Percentiles rank a stretch among this genome's conserved stretches.
phyloP scores from a whole-genome alignment of 345 rosid species.

The Lepidium africanum region DNA sequence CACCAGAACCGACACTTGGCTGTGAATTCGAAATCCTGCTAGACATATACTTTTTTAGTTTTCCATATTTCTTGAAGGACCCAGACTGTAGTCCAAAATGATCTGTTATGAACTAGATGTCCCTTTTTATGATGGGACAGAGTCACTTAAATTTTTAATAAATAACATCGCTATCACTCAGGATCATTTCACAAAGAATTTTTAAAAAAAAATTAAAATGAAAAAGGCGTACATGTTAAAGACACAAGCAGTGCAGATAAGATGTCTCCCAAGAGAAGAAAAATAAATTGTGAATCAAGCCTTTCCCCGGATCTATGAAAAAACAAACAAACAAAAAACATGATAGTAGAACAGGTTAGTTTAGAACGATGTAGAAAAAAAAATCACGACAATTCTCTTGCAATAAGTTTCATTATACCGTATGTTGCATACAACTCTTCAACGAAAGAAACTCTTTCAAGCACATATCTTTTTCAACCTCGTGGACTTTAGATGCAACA shows the following conservation, averaged over 20 bases:
- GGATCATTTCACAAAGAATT: neutral
- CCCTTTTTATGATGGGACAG: neutral
- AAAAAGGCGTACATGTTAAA: conserved; percentile 12
- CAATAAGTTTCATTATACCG: conserved; percentile 39
- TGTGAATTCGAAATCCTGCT: conserved; percentile 66
- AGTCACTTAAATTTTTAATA: neutral
- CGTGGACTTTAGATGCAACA: conserved; percentile 79
- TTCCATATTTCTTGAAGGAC: conserved; percentile 16
- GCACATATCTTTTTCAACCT: conserved; percentile 77
- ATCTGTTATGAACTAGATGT: neutral
- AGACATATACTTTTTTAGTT: conserved; percentile 37
- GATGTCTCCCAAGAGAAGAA: conserved; percentile 1
- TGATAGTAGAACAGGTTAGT: conserved; percentile 11
- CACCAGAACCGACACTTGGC: conserved; percentile 51
- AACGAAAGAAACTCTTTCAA: conserved; percentile 81
- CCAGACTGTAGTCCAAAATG: neutral
- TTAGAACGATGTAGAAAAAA: neutral
- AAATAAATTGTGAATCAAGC: conserved; percentile 18
- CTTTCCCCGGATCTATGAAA: conserved; percentile 49
- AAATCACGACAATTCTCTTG: neutral
- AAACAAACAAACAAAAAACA: conserved; percentile 21
- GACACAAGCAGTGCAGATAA: neutral
- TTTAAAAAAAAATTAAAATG: neutral
- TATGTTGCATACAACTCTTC: conserved; percentile 83
- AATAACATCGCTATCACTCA: neutral